phyloP scores from a whole-genome alignment of 495 filamentous ascomycete genomes.

The Cenococcum geophilum region DNA sequence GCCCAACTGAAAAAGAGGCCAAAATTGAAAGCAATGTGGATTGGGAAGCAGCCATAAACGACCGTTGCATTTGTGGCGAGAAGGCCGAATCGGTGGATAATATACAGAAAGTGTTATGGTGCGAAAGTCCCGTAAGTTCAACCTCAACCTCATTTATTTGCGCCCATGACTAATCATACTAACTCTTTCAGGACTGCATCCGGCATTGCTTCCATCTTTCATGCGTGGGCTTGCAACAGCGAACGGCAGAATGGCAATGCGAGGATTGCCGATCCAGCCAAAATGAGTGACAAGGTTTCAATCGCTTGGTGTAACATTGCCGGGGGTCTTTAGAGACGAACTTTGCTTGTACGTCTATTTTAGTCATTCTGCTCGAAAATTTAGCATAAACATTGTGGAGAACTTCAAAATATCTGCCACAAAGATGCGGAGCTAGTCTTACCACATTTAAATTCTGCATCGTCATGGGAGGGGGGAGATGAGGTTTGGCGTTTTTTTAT shows the following conservation, averaged over 20 bases:
- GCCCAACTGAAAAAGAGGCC: background rate
- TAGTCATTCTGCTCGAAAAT: too few relatives aligned
- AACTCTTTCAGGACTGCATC: constrained; percentile 1
- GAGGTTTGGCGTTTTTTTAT: background rate
- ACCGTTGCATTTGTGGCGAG: background rate
- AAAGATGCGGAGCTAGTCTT: too few relatives aligned
- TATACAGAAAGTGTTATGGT: background rate
- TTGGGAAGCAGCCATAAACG: background rate
- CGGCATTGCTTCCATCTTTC: constrained; percentile 2
- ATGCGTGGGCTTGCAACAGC: constrained; percentile 1
- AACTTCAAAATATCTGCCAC: too few relatives aligned
- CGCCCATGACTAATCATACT: background rate
- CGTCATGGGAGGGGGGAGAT: background rate
- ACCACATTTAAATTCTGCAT: too few relatives aligned
- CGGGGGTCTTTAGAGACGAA: background rate
- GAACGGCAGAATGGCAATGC: background rate
- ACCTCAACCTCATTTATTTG: background rate
- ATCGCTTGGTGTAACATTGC: background rate
- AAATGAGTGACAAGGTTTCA: background rate
- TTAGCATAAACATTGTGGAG: too few relatives aligned
- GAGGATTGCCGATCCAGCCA: background rate
- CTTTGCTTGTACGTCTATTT: background rate
- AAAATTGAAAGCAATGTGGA: background rate
- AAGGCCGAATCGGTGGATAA: constrained; percentile 1
- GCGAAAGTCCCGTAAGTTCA: constrained; percentile 2